phyloP scores from a whole-genome alignment of 2,329 filamentous ascomycete species.

The Colletotrichum sp. region DNA sequence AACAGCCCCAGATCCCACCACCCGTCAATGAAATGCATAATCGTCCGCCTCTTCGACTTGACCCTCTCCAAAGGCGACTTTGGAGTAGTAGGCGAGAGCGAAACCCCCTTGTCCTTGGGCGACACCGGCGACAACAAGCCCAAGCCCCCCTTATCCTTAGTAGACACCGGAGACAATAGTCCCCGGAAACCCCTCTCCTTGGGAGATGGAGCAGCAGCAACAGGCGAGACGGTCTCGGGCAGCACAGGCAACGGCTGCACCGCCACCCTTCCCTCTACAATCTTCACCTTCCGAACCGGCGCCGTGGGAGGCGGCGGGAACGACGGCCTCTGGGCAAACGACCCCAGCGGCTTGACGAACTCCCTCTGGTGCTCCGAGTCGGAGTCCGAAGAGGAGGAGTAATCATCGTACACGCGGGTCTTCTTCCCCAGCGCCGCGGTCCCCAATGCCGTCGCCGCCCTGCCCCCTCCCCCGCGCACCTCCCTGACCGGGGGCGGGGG shows the following conservation, averaged over 20 bases:
- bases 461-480: not conserved
- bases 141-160: constrained; percentile 7
- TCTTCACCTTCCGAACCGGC: constrained; percentile 7
- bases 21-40: constrained; percentile 53
- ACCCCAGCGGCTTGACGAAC: constrained; percentile 19
- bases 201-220: constrained; percentile 7
- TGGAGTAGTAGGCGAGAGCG: not conserved
- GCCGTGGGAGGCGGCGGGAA: constrained; percentile 41
- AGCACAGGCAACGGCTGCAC: constrained; percentile 16
- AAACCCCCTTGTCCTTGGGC: constrained; percentile 16
- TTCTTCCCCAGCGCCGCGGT: constrained; percentile 38
- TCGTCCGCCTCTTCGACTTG: constrained; percentile 48
- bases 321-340: constrained; percentile 28
- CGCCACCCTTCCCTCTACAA: constrained; percentile 14
- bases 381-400: constrained; percentile 33
- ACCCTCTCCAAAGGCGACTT: not conserved
- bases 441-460: constrained; percentile 36
- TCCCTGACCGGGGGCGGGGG: not conserved
- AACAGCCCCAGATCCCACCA: constrained; percentile 61
- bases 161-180: constrained; percentile 25
- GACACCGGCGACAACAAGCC: constrained; percentile 25
- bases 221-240: constrained; percentile 15
- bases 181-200: not conserved
- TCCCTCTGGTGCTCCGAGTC: not conserved
- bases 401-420: constrained; percentile 28